Conservation (phyloP, 1,139 yeast genomes). For the Debaryomyces psychrophilus region DNA sequence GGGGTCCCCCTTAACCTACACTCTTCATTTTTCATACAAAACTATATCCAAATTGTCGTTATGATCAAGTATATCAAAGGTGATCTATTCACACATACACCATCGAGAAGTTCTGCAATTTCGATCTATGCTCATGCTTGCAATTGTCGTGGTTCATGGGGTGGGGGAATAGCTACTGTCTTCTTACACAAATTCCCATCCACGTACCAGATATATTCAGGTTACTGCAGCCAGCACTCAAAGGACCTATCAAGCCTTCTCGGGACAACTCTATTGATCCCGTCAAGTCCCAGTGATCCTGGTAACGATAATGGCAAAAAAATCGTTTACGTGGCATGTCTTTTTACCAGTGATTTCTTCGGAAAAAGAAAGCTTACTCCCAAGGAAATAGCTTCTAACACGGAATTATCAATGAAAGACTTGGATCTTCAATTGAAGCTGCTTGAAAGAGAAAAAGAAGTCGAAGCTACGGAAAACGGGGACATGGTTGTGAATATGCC, state of each 20-base stretch:
- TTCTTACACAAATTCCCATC: constrained; percentile 55
- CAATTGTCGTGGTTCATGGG: constrained; percentile 81
- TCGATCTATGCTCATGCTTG: constrained; percentile 72
- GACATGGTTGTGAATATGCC: constrained; percentile 59
- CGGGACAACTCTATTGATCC: constrained; percentile 58
- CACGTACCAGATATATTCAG: constrained; percentile 50
- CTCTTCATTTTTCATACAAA: neutral
- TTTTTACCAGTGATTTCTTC: constrained; percentile 65
- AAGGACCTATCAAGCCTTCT: constrained; percentile 37
- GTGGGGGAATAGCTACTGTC: constrained; percentile 73
- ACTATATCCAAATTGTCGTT: neutral
- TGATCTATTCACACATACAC: constrained; percentile 53
- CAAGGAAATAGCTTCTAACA: constrained; percentile 49
- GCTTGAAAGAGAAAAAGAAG: constrained; percentile 17
- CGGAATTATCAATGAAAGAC: constrained; percentile 51
- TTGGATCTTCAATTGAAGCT: constrained; percentile 40
- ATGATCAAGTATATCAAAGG: constrained; percentile 58
- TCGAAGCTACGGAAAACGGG: constrained; percentile 18
- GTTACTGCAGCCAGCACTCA: constrained; percentile 45
- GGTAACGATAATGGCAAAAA: constrained; percentile 30
- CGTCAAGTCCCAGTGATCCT: constrained; percentile 30
- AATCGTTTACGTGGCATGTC: constrained; percentile 54
- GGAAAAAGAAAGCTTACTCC: constrained; percentile 28
- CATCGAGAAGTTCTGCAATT: constrained; percentile 23
- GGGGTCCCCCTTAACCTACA: neutral